These are phyloP conservation scores for Macrophomina pseudophaseolina DNA, from an alignment of 2,329 filamentous ascomycete species.

Conservation along the genomic window DNA sequence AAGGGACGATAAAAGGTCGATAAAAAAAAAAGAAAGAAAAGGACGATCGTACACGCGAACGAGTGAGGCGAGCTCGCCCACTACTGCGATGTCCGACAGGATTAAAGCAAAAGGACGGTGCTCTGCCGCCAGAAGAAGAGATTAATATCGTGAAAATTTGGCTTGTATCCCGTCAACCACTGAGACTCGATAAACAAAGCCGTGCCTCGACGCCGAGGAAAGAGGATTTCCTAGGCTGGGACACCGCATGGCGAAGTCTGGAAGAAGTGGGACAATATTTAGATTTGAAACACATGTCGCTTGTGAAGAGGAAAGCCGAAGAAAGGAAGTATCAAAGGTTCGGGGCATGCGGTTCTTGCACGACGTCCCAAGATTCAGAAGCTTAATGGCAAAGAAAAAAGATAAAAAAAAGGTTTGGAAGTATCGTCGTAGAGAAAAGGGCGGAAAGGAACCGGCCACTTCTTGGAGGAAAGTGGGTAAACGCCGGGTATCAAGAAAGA, in stretches of 20 bases:
- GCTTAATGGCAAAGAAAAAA: background rate
- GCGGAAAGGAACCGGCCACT: constrained; percentile 5
- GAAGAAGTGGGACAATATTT: background rate
- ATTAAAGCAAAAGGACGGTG: too few species aligned
- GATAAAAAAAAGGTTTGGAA: background rate
- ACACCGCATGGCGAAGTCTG: background rate
- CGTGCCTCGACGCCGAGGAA: background rate
- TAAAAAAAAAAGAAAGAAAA: too few species aligned
- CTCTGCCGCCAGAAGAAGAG: too few species aligned
- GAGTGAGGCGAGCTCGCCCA: too few species aligned
- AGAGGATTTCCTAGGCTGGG: background rate
- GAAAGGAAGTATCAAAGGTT: background rate
- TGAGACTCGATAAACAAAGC: background rate
- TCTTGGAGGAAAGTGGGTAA: background rate
- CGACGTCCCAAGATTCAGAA: background rate
- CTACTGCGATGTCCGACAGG: too few species aligned
- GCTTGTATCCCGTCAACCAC: too few species aligned
- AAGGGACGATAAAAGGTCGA: too few species aligned
- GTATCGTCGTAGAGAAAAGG: constrained; percentile 1
- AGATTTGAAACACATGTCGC: background rate
- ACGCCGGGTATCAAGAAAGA: constrained; percentile 24
- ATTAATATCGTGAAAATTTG: too few species aligned
- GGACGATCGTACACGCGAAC: too few species aligned
- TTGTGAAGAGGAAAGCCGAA: background rate
- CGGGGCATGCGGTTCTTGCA: background rate